Evolutionary conservation across 345 rosid species (phyloP).

Genomic region (Raphanus sativus): DNA sequence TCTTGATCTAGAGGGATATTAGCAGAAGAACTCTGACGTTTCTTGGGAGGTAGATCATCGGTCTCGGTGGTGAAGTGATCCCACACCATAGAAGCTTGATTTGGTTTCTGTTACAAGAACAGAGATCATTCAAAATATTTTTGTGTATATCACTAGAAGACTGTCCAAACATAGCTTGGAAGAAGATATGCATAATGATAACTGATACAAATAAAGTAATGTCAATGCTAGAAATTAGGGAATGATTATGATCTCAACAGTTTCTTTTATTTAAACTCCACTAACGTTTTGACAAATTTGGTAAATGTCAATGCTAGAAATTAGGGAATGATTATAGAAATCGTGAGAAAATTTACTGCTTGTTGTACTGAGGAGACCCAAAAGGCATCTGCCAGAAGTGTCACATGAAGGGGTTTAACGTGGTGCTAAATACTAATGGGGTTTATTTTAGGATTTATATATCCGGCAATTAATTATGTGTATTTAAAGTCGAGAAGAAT

Average conservation of each 20-base stretch:
- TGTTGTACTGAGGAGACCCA: neutral
- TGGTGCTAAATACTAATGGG: too few relatives aligned
- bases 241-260: neutral
- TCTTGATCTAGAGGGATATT: neutral
- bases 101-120: neutral
- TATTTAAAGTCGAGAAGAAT: too few relatives aligned
- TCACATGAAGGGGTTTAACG: too few relatives aligned
- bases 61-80: constrained; percentile 72
- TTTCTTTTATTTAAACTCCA: neutral
- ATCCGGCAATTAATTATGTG: too few relatives aligned
- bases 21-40: constrained; percentile 50
- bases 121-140: neutral
- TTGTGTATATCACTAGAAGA: neutral
- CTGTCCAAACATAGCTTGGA: neutral
- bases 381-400: neutral
- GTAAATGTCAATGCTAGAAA: too few relatives aligned
- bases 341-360: neutral
- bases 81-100: constrained; percentile 61
- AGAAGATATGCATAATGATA: neutral
- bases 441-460: too few relatives aligned
- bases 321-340: too few relatives aligned
- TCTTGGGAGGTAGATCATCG: constrained; percentile 40
- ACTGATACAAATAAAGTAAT: neutral
- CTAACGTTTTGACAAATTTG: too few relatives aligned
- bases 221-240: neutral